phyloP scores from a whole-genome alignment of 192 early-diverging fungal species.

The Borealophlyctis nickersoniae region DNA sequence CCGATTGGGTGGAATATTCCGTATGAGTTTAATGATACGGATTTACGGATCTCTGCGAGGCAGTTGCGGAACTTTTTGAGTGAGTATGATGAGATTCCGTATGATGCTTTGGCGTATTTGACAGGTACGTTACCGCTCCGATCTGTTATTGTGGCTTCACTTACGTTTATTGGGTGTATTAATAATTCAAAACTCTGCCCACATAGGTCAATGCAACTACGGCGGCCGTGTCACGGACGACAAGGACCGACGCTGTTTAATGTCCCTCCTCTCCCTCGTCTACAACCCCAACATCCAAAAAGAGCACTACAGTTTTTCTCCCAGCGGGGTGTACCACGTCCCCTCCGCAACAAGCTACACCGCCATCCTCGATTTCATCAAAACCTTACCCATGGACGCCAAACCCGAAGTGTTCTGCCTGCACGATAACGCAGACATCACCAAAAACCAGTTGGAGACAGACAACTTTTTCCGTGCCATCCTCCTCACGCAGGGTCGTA shows the following conservation, averaged over 20 bases:
- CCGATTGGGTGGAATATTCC: constrained; percentile 68
- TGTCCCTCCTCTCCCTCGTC: constrained; percentile 44
- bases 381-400: constrained; percentile 51
- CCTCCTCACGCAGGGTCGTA: constrained; percentile 45
- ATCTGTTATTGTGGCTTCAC: constrained; percentile 25
- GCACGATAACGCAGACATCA: constrained; percentile 64
- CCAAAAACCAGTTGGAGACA: constrained; percentile 58
- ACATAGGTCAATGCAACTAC: constrained; percentile 57
- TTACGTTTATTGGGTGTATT: constrained; percentile 11
- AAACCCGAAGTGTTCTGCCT: constrained; percentile 59
- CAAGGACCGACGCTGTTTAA: constrained; percentile 53
- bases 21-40: constrained; percentile 64
- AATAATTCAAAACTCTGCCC: too few species aligned
- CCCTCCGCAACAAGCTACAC: constrained; percentile 40
- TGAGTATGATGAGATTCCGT: constrained; percentile 58
- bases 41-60: constrained; percentile 58
- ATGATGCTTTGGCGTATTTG: constrained; percentile 52
- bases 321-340: constrained; percentile 47
- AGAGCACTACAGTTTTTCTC: constrained; percentile 43
- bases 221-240: constrained; percentile 61
- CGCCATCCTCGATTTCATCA: constrained; percentile 48
- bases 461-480: constrained; percentile 56
- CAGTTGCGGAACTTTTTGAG: constrained; percentile 57
- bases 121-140: constrained; percentile 37
- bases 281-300: constrained; percentile 48